phyloP scores from a whole-genome alignment of 495 filamentous ascomycete species.

The Entonaema liquescens region DNA sequence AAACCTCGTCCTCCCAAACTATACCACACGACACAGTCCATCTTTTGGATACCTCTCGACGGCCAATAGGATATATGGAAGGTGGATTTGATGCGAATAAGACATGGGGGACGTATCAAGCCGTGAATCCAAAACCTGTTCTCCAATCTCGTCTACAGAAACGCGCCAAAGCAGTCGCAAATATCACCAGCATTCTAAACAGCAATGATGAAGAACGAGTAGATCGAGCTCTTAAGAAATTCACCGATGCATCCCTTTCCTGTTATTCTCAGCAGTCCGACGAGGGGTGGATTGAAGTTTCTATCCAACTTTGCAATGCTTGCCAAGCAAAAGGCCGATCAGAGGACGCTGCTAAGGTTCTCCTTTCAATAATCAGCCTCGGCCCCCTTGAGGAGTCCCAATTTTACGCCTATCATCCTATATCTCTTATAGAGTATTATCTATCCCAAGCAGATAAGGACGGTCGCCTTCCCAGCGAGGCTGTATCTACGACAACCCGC shows the following conservation, averaged over 20 bases:
- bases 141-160: not conserved
- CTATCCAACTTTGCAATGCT: conserved; percentile 48
- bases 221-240: conserved; percentile 31
- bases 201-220: conserved; percentile 35
- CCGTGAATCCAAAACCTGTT: not conserved
- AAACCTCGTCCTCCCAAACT: not conserved
- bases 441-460: conserved; percentile 33
- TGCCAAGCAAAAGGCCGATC: conserved; percentile 43
- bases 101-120: not conserved
- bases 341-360: conserved; percentile 46
- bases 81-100: not conserved
- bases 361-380: conserved; percentile 38
- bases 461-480: not conserved
- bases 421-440: conserved; percentile 44
- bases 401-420: conserved; percentile 48
- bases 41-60: not conserved
- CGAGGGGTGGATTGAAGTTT: conserved; percentile 46
- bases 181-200: conserved; percentile 21
- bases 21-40: not conserved
- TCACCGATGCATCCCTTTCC: conserved; percentile 34
- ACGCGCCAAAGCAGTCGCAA: conserved; percentile 9
- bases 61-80: not conserved
- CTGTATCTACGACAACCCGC: conserved; percentile 41
- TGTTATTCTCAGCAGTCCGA: conserved; percentile 31
- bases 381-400: conserved; percentile 46